Percentiles rank a stretch among this genome's conserved stretches.
Evolutionary conservation across 78 protist species (phyloP).

Genomic region (Dictyostelium capitatum): DNA sequence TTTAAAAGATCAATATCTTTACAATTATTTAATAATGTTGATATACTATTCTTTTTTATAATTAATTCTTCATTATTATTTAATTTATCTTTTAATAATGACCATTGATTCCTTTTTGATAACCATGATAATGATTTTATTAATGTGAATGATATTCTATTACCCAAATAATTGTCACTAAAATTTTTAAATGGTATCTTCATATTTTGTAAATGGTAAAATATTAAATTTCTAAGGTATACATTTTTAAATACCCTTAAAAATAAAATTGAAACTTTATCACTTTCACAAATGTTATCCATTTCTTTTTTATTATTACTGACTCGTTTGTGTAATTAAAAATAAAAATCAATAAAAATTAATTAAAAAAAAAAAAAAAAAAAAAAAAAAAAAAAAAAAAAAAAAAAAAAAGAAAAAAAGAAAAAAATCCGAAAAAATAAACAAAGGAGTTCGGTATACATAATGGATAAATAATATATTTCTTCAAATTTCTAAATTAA

Average conservation of each 20-base stretch:
- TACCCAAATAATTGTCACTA: background rate
- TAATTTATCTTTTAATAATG: slow-evolving; percentile 9
- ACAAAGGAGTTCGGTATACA: too few relatives aligned
- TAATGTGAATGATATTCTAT: background rate
- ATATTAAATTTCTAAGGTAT: background rate
- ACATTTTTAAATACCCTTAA: background rate
- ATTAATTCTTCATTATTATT: background rate
- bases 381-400: too few relatives aligned
- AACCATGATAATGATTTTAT: background rate
- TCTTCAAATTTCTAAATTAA: too few relatives aligned
- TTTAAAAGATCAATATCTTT: background rate
- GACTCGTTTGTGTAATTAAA: too few relatives aligned
- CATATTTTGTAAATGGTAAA: background rate
- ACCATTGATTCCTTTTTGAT: background rate
- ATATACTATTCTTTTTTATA: background rate
- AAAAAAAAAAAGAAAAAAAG: too few relatives aligned
- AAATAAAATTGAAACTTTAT: background rate
- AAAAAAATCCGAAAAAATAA: too few relatives aligned
- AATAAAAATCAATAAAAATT: too few relatives aligned
- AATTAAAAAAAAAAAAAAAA: too few relatives aligned
- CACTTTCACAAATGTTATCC: background rate
- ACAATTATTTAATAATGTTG: background rate
- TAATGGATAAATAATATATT: too few relatives aligned
- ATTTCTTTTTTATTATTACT: background rate
- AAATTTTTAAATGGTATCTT: background rate